phyloP scores from a whole-genome alignment of 2,329 filamentous ascomycete species.

The Colletotrichum euphorbiae region DNA sequence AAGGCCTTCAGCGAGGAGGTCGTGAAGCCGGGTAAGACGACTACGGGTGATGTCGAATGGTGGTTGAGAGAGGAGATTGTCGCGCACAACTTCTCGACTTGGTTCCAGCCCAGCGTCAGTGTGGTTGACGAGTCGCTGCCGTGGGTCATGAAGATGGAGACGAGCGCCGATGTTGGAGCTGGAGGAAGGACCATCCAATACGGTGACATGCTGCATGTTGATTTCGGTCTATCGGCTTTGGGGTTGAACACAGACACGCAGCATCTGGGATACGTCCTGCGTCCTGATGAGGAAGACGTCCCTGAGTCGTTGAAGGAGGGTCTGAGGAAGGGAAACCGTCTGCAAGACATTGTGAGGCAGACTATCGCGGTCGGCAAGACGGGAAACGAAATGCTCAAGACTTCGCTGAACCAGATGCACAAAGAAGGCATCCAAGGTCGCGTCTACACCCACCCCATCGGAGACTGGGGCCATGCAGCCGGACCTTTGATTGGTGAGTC shows the following conservation, averaged over 20 bases:
- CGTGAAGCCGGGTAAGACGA: conserved; percentile 57
- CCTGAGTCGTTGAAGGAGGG: conserved; percentile 56
- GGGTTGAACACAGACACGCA: conserved; percentile 63
- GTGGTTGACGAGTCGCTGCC: conserved; percentile 49
- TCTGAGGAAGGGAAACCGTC: conserved; percentile 57
- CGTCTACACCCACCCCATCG: conserved; percentile 62
- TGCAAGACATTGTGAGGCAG: conserved; percentile 60
- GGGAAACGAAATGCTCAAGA: conserved; percentile 58
- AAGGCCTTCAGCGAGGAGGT: conserved; percentile 58
- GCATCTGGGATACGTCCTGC: conserved; percentile 61
- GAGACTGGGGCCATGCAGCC: conserved; percentile 63
- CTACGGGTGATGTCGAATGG: conserved; percentile 61
- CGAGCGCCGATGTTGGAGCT: conserved; percentile 30
- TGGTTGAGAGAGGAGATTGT: conserved; percentile 63
- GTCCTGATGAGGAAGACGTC: conserved; percentile 54
- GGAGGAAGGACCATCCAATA: conserved; percentile 51
- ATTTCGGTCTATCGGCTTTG: conserved; percentile 61
- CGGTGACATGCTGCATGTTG: conserved; percentile 61
- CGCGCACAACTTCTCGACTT: conserved; percentile 62
- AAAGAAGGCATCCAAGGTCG: conserved; percentile 58
- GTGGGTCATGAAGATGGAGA: not conserved
- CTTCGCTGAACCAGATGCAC: conserved; percentile 53
- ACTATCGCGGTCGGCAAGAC: conserved; percentile 58
- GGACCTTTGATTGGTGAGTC: conserved; percentile 59
- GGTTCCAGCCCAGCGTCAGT: conserved; percentile 62